Base-by-base conservation (phyloP, 495 filamentous ascomycete genomes). In the Bacidia rubella region DNA sequence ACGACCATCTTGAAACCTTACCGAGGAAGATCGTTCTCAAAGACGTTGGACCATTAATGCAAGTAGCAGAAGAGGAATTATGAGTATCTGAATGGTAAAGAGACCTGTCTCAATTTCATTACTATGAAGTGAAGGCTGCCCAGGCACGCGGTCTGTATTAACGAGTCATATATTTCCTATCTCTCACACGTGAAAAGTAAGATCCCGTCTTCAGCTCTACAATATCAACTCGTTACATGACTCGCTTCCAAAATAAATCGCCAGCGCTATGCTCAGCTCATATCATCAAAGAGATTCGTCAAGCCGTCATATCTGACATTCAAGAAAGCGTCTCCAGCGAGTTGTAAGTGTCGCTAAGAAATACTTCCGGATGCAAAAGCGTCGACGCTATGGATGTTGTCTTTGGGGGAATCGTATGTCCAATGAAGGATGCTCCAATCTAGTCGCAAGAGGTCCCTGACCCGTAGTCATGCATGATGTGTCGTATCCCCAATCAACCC, bases 261-360 rank as follows among this genome's bases (percentile, higher is more conserved):
- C 41, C 52, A 48, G 40, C 47, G 48, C 56, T 54, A 58, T 55
- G 52, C 49, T 40, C 23, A 43, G 25, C 15, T 19, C 21, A 47
- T 51, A 23, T 46, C 39, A 47, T 43, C 47, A 55, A 51, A 27
- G 46, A 55, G 26, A 58, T 47, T 58, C 56, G 56, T 58, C 20
- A 44, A 54, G 39, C 3, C 20, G 45, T 49, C 17, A 35, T 49
- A 49, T 49, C 47, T 38, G 47, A 49, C 23, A 35, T 25, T 11
- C 7, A 48, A 48, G n/a, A 49, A 29, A 38, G 25, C n/a, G 21
- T 26, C 23, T 26, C 35, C 27, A 32, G 29, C 47, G 47, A 49
- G 47, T 47, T 35, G 44, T 25, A 12, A 21, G 25, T 47, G 19
- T 47, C 44, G 44, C 21, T 26, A 21, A 22, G 19, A 5, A 17